Percentiles rank a stretch among this genome's conserved stretches.
Evolutionary conservation across 2,329 filamentous ascomycete genomes (phyloP).

Genomic region (Fusarium sp.): DNA sequence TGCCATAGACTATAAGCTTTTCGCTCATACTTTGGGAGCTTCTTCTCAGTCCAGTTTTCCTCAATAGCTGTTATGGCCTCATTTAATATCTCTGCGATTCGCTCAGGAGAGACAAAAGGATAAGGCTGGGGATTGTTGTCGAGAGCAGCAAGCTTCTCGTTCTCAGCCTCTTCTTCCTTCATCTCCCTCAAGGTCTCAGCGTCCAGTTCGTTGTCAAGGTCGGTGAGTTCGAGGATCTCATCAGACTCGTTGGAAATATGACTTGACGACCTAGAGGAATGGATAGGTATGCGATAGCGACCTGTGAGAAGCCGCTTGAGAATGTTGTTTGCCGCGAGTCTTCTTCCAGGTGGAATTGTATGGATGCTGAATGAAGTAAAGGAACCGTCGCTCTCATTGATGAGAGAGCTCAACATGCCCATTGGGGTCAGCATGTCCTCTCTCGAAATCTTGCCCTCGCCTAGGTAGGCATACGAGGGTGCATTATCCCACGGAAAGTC

Average conservation of each 20-base stretch:
- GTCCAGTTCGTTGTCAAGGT: slow-evolving; percentile 54
- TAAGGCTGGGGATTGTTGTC: background rate
- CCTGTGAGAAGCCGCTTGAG: slow-evolving; percentile 54
- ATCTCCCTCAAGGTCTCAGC: slow-evolving; percentile 71
- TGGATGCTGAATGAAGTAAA: slow-evolving; percentile 45
- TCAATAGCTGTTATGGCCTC: slow-evolving; percentile 61
- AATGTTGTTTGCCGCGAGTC: slow-evolving; percentile 54
- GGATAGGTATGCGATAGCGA: slow-evolving; percentile 37
- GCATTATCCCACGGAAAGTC: slow-evolving; percentile 39
- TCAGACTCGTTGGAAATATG: slow-evolving; percentile 13
- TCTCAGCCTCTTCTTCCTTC: slow-evolving; percentile 51
- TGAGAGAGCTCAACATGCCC: slow-evolving; percentile 35
- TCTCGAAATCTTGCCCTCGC: slow-evolving; percentile 45
- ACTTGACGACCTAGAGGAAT: slow-evolving; percentile 19
- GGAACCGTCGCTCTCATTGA: slow-evolving; percentile 32
- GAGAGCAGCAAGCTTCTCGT: slow-evolving; percentile 5
- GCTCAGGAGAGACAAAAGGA: slow-evolving; percentile 52
- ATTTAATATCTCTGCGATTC: slow-evolving; percentile 20
- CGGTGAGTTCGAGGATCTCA: slow-evolving; percentile 17
- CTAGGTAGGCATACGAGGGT: slow-evolving; percentile 49
- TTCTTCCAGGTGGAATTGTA: slow-evolving; percentile 54
- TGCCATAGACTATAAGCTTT: slow-evolving; percentile 73
- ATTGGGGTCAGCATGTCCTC: slow-evolving; percentile 38
- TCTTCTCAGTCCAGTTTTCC: slow-evolving; percentile 66
- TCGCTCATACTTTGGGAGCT: slow-evolving; percentile 63